Conservation (phyloP, 2,329 filamentous ascomycete species). For the Leptoxyphium fumago region DNA sequence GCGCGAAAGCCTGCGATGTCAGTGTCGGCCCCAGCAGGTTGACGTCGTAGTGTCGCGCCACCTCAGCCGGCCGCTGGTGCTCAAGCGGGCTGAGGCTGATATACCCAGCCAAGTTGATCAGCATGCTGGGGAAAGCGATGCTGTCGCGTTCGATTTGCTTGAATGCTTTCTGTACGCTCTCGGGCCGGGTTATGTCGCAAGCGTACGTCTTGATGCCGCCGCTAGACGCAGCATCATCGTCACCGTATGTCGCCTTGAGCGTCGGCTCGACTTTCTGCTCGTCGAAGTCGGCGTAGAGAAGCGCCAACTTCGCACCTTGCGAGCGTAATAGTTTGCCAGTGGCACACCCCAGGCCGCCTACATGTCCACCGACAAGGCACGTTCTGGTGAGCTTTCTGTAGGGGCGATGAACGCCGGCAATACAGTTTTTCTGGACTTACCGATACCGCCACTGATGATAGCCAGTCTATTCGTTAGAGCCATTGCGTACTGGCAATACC, state of each 20-base stretch:
- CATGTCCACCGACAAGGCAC: not conserved
- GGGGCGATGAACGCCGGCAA: not conserved
- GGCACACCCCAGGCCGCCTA: constrained; percentile 29
- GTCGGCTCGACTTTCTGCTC: constrained; percentile 22
- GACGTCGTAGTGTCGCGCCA: constrained; percentile 27
- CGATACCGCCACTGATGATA: constrained; percentile 29
- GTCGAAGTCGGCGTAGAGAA: constrained; percentile 35
- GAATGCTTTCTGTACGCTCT: constrained; percentile 18
- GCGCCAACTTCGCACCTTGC: constrained; percentile 28
- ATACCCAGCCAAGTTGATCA: constrained; percentile 25
- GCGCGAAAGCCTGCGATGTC: constrained; percentile 31
- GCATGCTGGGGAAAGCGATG: constrained; percentile 17
- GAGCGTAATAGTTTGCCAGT: constrained; percentile 27
- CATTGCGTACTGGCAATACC: constrained; percentile 12
- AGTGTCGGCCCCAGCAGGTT: constrained; percentile 33
- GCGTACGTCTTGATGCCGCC: constrained; percentile 16
- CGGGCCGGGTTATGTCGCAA: constrained; percentile 20
- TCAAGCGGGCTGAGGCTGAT: constrained; percentile 32
- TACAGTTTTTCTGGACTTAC: constrained; percentile 12
- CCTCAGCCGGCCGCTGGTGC: constrained; percentile 28
- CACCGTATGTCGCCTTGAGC: constrained; percentile 12
- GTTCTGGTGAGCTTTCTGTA: not conserved
- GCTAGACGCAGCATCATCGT: constrained; percentile 4
- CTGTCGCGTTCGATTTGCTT: constrained; percentile 11
- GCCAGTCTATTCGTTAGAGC: constrained; percentile 26